phyloP scores from a whole-genome alignment of 2,329 filamentous ascomycete genomes.

The Piedraia hortae region DNA sequence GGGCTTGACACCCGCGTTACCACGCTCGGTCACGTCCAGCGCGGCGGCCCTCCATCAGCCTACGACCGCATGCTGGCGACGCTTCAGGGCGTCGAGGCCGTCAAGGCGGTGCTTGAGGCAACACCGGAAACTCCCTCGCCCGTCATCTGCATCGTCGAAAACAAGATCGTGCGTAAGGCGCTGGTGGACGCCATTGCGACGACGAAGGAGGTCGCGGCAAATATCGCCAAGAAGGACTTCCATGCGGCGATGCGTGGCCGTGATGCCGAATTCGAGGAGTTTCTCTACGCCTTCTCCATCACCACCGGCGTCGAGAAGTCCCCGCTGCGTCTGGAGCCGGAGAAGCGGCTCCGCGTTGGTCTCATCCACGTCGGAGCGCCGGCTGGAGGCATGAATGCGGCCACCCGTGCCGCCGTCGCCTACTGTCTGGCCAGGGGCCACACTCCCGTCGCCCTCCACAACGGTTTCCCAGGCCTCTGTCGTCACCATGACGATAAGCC shows the following conservation, averaged over 20 bases:
- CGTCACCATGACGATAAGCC: conserved; percentile 71
- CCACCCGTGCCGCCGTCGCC: conserved; percentile 71
- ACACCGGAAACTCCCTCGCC: conserved; percentile 73
- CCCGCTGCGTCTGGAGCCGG: conserved; percentile 35
- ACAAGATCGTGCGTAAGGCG: conserved; percentile 81
- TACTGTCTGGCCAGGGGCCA: conserved; percentile 87
- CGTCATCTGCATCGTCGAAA: conserved; percentile 90
- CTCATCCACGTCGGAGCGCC: conserved; percentile 94
- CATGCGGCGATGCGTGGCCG: conserved; percentile 63
- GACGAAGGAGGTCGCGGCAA: conserved; percentile 58
- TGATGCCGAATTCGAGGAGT: conserved; percentile 81
- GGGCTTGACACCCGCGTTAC: conserved; percentile 80
- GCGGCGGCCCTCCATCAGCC: conserved; percentile 72
- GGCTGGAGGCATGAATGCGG: conserved; percentile 93
- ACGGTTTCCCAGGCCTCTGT: conserved; percentile 82
- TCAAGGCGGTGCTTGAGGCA: conserved; percentile 70
- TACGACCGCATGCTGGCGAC: conserved; percentile 88
- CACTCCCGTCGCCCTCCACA: conserved; percentile 75
- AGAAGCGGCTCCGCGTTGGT: conserved; percentile 72
- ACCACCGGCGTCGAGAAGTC: conserved; percentile 62
- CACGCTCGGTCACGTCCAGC: conserved; percentile 87
- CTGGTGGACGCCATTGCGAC: conserved; percentile 68
- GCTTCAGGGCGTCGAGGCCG: conserved; percentile 78
- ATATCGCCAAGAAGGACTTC: conserved; percentile 68
- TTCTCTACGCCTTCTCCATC: conserved; percentile 71